A percentile compares a stretch with the other conserved stretches of the same genome.
phyloP scores from a whole-genome alignment of 306 rosid species.

The Inga laurina region DNA sequence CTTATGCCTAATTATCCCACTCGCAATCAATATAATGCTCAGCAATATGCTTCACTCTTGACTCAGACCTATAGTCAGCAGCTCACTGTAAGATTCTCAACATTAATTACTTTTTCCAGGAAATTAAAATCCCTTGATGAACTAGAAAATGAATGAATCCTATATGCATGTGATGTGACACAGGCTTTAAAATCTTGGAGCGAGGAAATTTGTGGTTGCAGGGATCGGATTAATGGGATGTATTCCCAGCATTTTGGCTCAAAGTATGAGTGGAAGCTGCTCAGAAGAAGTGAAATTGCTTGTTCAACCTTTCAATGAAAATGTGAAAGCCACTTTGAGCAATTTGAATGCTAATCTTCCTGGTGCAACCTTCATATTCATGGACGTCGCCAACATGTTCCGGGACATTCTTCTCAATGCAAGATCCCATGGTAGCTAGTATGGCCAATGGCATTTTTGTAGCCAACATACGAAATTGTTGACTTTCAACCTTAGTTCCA shows the following conservation, averaged over 20 bases:
- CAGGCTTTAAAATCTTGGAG: conserved; percentile 87
- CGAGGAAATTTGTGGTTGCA: conserved; percentile 68
- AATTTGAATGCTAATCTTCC: conserved; percentile 66
- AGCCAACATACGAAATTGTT: too few relatives aligned
- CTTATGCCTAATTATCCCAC: conserved; percentile 94
- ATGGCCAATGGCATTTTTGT: too few relatives aligned
- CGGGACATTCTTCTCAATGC: conserved; percentile 56
- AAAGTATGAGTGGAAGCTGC: conserved; percentile 62
- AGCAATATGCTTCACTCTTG: conserved; percentile 73
- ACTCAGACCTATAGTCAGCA: conserved; percentile 58
- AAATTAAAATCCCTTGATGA: too few relatives aligned
- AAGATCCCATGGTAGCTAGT: conserved; percentile 53
- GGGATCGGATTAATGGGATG: conserved; percentile 89
- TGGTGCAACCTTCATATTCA: conserved; percentile 58
- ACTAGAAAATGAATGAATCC: background rate
- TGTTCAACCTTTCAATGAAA: conserved; percentile 70
- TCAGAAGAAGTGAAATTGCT: conserved; percentile 75
- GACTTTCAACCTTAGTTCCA: too few relatives aligned
- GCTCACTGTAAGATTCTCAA: conserved; percentile 57
- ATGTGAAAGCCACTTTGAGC: conserved; percentile 67
- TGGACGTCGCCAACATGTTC: conserved; percentile 62
- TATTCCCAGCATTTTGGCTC: conserved; percentile 88
- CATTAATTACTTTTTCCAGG: background rate
- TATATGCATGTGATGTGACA: background rate
- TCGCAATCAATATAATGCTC: conserved; percentile 62